phyloP scores from a whole-genome alignment of 768 basidiomycete species.

The Mycena vulgaris region DNA sequence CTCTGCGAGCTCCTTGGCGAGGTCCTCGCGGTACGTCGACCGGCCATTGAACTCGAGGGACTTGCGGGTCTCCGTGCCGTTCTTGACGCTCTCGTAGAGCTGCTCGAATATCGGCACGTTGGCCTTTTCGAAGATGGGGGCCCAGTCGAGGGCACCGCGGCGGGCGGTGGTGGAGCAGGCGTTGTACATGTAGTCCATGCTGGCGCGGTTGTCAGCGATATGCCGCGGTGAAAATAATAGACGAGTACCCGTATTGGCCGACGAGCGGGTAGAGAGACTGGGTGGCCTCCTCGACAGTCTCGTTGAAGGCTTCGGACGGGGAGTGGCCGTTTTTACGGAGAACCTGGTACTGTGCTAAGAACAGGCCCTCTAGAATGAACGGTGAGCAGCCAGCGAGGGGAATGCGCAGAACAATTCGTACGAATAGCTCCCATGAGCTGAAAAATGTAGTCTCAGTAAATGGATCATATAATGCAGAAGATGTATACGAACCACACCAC shows the following conservation, averaged over 20 bases:
- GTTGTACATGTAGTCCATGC: conserved; percentile 99
- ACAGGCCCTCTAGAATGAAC: conserved; percentile 84
- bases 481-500: conserved; percentile 89
- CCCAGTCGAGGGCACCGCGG: conserved; percentile 99
- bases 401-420: conserved; percentile 55
- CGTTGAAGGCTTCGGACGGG: conserved; percentile 99
- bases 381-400: neutral
- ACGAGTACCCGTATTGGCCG: conserved; percentile 87
- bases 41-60: conserved; percentile 97
- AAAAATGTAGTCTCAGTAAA: conserved; percentile 16
- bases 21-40: conserved; percentile 92
- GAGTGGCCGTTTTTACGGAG: conserved; percentile 96
- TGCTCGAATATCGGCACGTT: conserved; percentile 96
- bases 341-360: conserved; percentile 99
- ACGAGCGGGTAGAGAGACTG: conserved; percentile 98
- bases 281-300: conserved; percentile 99
- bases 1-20: conserved; percentile 92
- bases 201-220: conserved; percentile 45
- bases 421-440: conserved; percentile 98
- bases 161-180: conserved; percentile 99
- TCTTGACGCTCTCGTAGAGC: conserved; percentile 94
- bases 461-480: neutral
- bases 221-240: conserved; percentile 16
- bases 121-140: conserved; percentile 94
- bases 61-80: conserved; percentile 98